Conservation (phyloP, 768 basidiomycete genomes). For the Tylopilus cervinicoccineus region DNA sequence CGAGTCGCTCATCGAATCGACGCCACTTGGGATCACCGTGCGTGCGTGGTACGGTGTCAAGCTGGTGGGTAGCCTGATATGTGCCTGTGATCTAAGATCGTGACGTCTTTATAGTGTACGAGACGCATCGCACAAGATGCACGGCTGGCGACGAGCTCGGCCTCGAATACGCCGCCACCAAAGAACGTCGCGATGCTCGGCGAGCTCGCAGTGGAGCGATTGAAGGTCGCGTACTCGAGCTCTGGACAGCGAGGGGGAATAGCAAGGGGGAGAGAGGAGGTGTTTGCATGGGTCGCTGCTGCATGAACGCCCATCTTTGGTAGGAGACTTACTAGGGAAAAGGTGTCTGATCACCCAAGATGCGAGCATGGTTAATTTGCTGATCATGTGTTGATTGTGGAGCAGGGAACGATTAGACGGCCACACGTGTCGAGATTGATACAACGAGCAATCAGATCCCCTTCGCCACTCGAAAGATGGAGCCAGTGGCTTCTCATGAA, state of each 20-base stretch:
- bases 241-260: conserved; percentile 34
- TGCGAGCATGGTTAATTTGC: conserved; percentile 1
- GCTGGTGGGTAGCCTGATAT: conserved; percentile 45
- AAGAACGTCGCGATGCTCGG: conserved; percentile 57
- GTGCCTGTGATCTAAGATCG: neutral
- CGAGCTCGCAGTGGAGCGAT: conserved; percentile 67
- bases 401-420: neutral
- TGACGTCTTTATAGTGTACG: conserved; percentile 45
- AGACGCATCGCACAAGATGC: conserved; percentile 47
- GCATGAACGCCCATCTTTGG: conserved; percentile 8
- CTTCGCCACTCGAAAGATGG: neutral
- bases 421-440: neutral
- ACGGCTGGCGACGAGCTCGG: conserved; percentile 39
- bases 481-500: neutral
- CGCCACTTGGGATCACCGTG: conserved; percentile 49
- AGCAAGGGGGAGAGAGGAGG: conserved; percentile 40
- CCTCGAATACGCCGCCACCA: conserved; percentile 54
- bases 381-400: conserved; percentile 1
- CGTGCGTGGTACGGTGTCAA: conserved; percentile 85
- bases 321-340: neutral
- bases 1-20: conserved; percentile 47
- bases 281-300: conserved; percentile 41
- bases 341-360: neutral
- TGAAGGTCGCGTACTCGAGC: conserved; percentile 59
- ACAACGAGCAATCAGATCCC: neutral